Percentiles rank a stretch among this genome's conserved stretches.
phyloP scores from a whole-genome alignment of 225 moss, liverwort and hornwort species.

The Polytrichum commune region DNA sequence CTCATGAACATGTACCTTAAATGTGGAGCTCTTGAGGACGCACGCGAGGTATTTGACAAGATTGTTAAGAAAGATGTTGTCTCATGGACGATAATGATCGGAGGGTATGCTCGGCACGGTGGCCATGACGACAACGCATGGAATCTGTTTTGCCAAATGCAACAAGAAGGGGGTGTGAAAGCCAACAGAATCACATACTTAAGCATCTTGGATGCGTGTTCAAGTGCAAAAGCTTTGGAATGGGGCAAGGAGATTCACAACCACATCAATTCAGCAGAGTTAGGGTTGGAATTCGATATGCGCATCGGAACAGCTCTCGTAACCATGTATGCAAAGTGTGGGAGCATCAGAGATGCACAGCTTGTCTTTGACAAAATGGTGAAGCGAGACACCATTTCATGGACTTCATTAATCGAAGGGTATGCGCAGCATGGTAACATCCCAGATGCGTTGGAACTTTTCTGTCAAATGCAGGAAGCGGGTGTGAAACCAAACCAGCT shows the following conservation, averaged over 20 bases:
- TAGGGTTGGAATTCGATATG: not conserved
- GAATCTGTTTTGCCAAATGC: not conserved
- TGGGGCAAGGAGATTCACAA: conserved; percentile 2
- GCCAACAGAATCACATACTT: not conserved
- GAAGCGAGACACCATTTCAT: not conserved
- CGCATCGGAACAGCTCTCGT: not conserved
- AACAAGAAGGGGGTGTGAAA: not conserved
- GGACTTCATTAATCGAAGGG: not conserved
- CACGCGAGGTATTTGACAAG: conserved; percentile 31
- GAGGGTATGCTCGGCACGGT: conserved; percentile 20
- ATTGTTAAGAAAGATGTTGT: conserved; percentile 22
- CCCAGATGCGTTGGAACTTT: not conserved
- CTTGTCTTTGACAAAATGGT: not conserved
- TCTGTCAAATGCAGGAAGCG: conserved; percentile 1
- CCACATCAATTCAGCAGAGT: not conserved
- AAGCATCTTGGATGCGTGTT: conserved; percentile 1
- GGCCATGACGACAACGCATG: not conserved
- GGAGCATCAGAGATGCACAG: not conserved
- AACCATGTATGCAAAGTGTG: not conserved
- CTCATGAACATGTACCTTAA: conserved; percentile 23
- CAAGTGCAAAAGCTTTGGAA: not conserved
- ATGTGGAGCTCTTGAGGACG: conserved; percentile 22
- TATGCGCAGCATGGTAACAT: not conserved
- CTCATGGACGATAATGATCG: conserved; percentile 29
- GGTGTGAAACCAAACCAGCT: not conserved